Base-by-base conservation (phyloP, 2,329 filamentous ascomycete species). In the Pseudogymnoascus sp. region DNA sequence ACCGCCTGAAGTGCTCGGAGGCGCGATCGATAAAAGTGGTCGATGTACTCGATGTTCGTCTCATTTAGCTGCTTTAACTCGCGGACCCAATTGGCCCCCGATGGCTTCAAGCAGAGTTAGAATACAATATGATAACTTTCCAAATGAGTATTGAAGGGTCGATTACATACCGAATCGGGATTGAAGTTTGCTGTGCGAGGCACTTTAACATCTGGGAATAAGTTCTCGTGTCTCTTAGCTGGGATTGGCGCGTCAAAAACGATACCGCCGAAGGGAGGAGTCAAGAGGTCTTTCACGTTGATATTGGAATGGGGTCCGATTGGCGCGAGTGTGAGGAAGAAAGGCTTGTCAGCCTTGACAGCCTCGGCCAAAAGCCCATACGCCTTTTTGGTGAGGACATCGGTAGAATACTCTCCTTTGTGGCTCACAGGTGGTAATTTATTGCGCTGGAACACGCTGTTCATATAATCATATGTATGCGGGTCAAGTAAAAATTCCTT, bases 101-200 rank as follows among this genome's bases (percentile, higher is more conserved):
- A 75, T 3, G 78, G 74, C 66, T 74, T 66, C 64, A 64, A 56
- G 67, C 2, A 36, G 11, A 28, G 43, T 49, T 28, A 49, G 43
- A 49, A 28, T 28, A 49, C 62, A 7, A 23, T 6, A 25, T 9
- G 65, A 21, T 65, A n/a, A 59, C 63, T 36, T 61, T 6, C 36
- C 8, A 8, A 9, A 25, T 11, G 8, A 11, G 12, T 1, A 6
- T 16, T 2, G 28, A 49, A 16, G 7, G 40, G 23, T 28, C 16
- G 5, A 40, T n/a, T 38, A 70, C 75, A 38, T 72, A 83, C 82
- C 65, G 77, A 74, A 2, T 84, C 79, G 0, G 88, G 87, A 67
- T 91, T 91, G 73, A 90, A 91, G 70, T 85, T 84, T 0, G 78
- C 75, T 0, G 81, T 85, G 7, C 88, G 77, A 0, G 88, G 88